These are phyloP conservation scores for Hemileia vastatrix DNA, from an alignment of 1,284 basidiomycete species.

Conservation along the genomic window DNA sequence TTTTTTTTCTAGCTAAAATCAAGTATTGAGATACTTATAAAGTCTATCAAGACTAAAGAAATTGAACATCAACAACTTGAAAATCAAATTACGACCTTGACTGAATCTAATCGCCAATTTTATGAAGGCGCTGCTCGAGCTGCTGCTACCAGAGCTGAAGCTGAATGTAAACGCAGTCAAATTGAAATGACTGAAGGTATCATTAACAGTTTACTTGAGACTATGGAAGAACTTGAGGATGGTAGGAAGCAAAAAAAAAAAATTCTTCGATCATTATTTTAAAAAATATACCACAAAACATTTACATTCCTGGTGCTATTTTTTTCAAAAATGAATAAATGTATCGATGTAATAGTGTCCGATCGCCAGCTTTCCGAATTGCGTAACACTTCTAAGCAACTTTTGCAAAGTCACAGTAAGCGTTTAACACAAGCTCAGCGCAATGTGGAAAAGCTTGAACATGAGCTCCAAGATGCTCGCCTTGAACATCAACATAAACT, in stretches of 20 bases:
- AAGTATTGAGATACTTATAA: conserved; percentile 58
- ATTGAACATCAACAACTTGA: conserved; percentile 64
- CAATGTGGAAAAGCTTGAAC: too few relatives aligned
- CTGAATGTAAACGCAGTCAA: conserved; percentile 60
- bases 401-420: conserved; percentile 12
- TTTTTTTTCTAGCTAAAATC: conserved; percentile 49
- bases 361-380: too few relatives aligned
- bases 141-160: too few relatives aligned
- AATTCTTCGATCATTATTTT: not conserved
- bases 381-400: conserved; percentile 10
- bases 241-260: too few relatives aligned
- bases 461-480: too few relatives aligned
- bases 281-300: too few relatives aligned
- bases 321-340: too few relatives aligned
- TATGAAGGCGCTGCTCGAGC: conserved; percentile 71
- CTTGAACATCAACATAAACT: too few relatives aligned
- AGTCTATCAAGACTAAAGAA: conserved; percentile 60
- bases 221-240: conserved; percentile 55
- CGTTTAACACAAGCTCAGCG: too few relatives aligned
- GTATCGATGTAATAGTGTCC: too few relatives aligned
- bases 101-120: conserved; percentile 67
- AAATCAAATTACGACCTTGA: conserved; percentile 57
- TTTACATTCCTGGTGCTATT: too few relatives aligned
- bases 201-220: conserved; percentile 53
- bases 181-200: conserved; percentile 59